Evolutionary conservation across 2,329 filamentous ascomycete species (phyloP).

Genomic region (Aspergillus sp.): DNA sequence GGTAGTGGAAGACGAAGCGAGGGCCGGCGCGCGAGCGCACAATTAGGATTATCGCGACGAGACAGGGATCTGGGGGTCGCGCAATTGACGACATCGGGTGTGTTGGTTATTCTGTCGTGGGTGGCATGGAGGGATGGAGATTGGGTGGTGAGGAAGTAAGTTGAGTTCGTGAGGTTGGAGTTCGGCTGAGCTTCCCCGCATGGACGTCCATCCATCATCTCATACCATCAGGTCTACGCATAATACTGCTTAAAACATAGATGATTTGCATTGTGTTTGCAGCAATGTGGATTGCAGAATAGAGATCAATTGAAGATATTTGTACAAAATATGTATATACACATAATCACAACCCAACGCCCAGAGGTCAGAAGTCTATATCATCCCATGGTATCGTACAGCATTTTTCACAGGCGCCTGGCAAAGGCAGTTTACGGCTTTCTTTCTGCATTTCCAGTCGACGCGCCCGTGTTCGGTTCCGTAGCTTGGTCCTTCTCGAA

Average conservation of each 20-base stretch:
- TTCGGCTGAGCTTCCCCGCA: constrained; percentile 19
- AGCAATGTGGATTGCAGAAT: background rate
- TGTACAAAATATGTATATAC: background rate
- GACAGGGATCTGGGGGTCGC: constrained; percentile 53
- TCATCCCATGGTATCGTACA: constrained; percentile 2
- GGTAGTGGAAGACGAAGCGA: constrained; percentile 83
- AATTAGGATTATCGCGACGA: constrained; percentile 71
- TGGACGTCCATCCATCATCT: background rate
- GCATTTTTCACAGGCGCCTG: background rate
- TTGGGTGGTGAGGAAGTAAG: background rate
- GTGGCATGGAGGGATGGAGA: constrained; percentile 15
- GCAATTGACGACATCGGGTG: constrained; percentile 45
- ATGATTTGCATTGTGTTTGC: background rate
- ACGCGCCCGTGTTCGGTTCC: background rate
- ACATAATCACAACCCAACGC: background rate
- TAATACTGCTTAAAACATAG: too few relatives aligned
- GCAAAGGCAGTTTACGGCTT: constrained; percentile 7
- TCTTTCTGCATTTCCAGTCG: constrained; percentile 6
- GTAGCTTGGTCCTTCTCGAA: constrained; percentile 43
- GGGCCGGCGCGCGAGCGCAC: constrained; percentile 76
- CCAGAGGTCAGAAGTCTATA: background rate
- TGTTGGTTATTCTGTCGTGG: constrained; percentile 6
- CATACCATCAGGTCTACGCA: background rate
- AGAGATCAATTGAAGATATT: too few relatives aligned
- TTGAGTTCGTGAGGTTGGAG: background rate